These are phyloP conservation scores for Fusarium hainanense DNA, from an alignment of 2,329 filamentous ascomycete genomes.

Conservation along the genomic window DNA sequence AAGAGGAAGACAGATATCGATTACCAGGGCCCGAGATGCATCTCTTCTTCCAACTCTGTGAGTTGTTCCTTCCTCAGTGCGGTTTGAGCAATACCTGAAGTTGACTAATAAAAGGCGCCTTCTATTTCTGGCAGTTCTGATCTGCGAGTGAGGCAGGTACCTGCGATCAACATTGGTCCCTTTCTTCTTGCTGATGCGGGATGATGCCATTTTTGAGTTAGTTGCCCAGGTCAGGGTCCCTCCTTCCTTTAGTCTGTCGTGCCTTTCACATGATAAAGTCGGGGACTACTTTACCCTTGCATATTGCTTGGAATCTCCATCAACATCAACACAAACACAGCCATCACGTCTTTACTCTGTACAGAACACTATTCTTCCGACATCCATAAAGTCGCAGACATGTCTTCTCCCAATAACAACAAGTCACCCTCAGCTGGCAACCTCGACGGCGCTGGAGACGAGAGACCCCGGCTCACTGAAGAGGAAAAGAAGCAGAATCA, in stretches of 20 bases:
- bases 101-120: background rate
- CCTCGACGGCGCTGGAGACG: conserved; percentile 50
- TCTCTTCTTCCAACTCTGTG: background rate
- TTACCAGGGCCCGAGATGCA: background rate
- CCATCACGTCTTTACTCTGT: background rate
- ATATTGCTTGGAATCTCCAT: conserved; percentile 35
- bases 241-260: conserved; percentile 16
- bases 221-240: conserved; percentile 32
- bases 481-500: conserved; percentile 68
- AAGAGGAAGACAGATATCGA: background rate
- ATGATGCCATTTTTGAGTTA: background rate
- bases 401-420: conserved; percentile 49
- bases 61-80: background rate
- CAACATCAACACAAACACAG: conserved; percentile 1
- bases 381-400: conserved; percentile 7
- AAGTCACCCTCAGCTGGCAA: conserved; percentile 42
- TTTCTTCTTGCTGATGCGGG: background rate
- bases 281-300: conserved; percentile 48
- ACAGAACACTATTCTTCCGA: background rate
- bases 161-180: background rate
- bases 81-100: background rate
- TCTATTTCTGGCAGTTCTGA: background rate
- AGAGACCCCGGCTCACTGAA: conserved; percentile 64
- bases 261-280: conserved; percentile 47
- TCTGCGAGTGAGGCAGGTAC: background rate